Evolutionary conservation across 2,329 filamentous ascomycete genomes (phyloP).

Genomic region (Hypoxylon sp.): DNA sequence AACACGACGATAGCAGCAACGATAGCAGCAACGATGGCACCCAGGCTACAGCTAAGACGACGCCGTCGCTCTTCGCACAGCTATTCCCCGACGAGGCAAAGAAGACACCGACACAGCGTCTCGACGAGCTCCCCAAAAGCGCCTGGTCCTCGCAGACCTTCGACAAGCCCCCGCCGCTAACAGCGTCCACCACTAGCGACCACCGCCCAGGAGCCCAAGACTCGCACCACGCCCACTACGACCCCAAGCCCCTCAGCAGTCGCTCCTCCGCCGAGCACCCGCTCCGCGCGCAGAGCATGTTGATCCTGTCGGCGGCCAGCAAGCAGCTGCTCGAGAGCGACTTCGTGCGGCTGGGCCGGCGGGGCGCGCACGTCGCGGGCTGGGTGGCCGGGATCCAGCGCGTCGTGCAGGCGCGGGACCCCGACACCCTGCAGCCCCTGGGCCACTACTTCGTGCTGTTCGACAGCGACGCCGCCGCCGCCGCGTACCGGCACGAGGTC

Average conservation of each 20-base stretch:
- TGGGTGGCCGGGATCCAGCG: conserved; percentile 71
- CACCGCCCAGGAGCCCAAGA: conserved; percentile 10
- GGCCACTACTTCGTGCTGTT: conserved; percentile 79
- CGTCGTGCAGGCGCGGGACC: conserved; percentile 74
- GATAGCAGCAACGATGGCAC: conserved; percentile 12
- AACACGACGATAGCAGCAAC: no score
- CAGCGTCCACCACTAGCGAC: conserved; percentile 19
- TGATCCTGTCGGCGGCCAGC: conserved; percentile 70
- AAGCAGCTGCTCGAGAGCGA: conserved; percentile 73
- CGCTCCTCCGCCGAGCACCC: conserved; percentile 4
- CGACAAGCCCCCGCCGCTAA: conserved; percentile 23
- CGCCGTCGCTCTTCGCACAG: conserved; percentile 57
- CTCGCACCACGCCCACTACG: conserved; percentile 3
- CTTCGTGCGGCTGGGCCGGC: conserved; percentile 75
- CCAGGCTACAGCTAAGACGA: conserved; percentile 13
- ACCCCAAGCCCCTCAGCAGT: not conserved
- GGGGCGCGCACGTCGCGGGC: conserved; percentile 72
- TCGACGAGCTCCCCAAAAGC: conserved; percentile 13
- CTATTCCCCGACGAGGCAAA: conserved; percentile 66
- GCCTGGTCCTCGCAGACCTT: conserved; percentile 42
- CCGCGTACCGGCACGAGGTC: conserved; percentile 69
- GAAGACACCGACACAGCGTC: conserved; percentile 35
- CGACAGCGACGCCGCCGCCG: conserved; percentile 67
- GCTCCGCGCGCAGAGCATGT: conserved; percentile 51
- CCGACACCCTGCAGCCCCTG: conserved; percentile 70